These are phyloP conservation scores for Talaromyces sp. DNA, from an alignment of 2,329 filamentous ascomycete species.

Conservation along the genomic window DNA sequence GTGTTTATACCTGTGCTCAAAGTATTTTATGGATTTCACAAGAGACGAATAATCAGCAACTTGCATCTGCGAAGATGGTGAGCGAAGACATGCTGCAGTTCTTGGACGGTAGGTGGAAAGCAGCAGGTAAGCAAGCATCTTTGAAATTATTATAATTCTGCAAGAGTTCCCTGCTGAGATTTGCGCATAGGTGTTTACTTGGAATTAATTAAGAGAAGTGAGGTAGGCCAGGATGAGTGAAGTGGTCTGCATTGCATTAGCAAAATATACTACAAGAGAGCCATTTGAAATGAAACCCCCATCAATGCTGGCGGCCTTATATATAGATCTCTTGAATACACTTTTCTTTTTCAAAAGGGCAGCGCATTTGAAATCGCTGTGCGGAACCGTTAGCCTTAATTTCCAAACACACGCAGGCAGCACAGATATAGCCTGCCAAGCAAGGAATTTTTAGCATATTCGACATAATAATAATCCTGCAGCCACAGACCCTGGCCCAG, in stretches of 20 bases:
- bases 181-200: not conserved
- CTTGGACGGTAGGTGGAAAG: not conserved
- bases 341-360: no score
- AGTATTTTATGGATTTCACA: not conserved
- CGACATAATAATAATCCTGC: not conserved
- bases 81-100: not conserved
- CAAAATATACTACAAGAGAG: not conserved
- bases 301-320: no score
- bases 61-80: not conserved
- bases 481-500: not conserved
- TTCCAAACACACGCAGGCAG: not conserved
- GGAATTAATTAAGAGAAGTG: not conserved
- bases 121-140: not conserved
- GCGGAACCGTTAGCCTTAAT: not conserved
- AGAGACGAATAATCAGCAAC: not conserved
- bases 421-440: not conserved
- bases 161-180: not conserved
- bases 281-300: no score
- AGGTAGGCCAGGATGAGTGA: not conserved
- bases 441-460: not conserved
- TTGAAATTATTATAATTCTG: not conserved
- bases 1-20: not conserved
- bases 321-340: no score
- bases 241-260: not conserved
- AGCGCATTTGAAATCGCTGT: not conserved